Percentiles rank a stretch among this genome's conserved stretches.
phyloP scores from a whole-genome alignment of 768 basidiomycete species.

The Candolleomyces aberdarensis region DNA sequence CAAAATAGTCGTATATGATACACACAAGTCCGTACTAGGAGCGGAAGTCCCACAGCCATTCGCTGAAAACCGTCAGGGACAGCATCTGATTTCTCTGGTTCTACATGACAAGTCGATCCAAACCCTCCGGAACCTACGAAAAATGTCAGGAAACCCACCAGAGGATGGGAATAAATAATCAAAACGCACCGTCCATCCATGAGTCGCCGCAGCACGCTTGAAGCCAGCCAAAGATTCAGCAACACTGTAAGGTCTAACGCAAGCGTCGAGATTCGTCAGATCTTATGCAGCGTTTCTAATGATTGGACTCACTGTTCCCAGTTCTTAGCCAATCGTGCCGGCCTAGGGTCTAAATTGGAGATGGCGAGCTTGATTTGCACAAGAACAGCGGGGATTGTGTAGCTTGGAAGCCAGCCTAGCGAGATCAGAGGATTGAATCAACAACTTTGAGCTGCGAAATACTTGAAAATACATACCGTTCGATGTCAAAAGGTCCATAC shows the following conservation, averaged over 20 bases:
- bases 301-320: constrained; percentile 45
- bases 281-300: neutral
- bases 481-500: constrained; percentile 68
- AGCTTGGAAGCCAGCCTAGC: constrained; percentile 65
- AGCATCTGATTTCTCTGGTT: neutral
- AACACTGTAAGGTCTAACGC: constrained; percentile 42
- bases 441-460: neutral
- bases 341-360: constrained; percentile 61
- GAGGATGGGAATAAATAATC: neutral
- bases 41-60: no score
- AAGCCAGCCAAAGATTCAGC: constrained; percentile 61
- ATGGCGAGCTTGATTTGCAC: constrained; percentile 70
- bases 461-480: constrained; percentile 41
- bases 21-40: no score
- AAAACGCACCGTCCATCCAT: constrained; percentile 57
- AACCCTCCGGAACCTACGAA: constrained; percentile 23
- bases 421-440: neutral
- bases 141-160: neutral
- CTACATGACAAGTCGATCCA: constrained; percentile 7
- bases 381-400: constrained; percentile 52
- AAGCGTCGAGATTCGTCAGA: neutral
- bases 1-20: no score
- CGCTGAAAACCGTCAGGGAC: no score
- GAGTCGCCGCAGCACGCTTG: constrained; percentile 60
- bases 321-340: constrained; percentile 51